Conservation (phyloP, 176 grass and related monocot species). For the Miscanthus lutarioriparius region DNA sequence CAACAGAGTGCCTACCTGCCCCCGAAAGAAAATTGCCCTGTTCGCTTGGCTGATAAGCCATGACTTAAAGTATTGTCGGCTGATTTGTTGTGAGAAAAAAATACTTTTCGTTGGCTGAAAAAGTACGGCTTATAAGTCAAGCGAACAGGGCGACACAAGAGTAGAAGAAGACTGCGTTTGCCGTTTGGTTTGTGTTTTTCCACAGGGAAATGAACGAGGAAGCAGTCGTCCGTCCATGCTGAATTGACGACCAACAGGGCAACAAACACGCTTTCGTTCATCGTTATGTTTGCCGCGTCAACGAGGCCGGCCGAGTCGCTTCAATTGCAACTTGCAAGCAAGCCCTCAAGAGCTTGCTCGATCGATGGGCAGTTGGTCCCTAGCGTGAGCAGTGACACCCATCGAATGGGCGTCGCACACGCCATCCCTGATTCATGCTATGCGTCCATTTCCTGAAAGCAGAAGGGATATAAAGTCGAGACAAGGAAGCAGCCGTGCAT, state of each 20-base stretch:
- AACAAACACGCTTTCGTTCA: neutral
- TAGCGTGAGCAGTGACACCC: slow-evolving; percentile 28
- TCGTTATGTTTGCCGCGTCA: neutral
- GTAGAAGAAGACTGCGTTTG: neutral
- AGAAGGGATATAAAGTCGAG: neutral
- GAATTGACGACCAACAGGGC: neutral
- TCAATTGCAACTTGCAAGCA: neutral
- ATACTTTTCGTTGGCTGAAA: no score
- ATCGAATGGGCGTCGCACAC: neutral
- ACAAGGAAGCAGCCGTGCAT: neutral
- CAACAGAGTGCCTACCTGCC: neutral
- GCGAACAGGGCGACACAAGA: no score
- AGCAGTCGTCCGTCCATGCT: neutral
- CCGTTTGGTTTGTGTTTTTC: neutral
- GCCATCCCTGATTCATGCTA: neutral
- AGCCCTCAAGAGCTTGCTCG: neutral
- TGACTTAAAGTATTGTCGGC: no score
- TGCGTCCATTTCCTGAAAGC: neutral
- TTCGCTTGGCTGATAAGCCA: no score
- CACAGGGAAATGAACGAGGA: neutral
- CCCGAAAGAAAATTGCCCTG: no score
- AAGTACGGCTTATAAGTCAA: no score
- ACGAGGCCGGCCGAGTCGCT: neutral
- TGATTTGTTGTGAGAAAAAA: no score
- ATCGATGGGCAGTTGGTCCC: neutral